A percentile compares a stretch with the other conserved stretches of the same genome.
These are phyloP conservation scores for Ustilago cynodontis DNA, from an alignment of 1,284 basidiomycete species.

Conservation along the genomic window DNA sequence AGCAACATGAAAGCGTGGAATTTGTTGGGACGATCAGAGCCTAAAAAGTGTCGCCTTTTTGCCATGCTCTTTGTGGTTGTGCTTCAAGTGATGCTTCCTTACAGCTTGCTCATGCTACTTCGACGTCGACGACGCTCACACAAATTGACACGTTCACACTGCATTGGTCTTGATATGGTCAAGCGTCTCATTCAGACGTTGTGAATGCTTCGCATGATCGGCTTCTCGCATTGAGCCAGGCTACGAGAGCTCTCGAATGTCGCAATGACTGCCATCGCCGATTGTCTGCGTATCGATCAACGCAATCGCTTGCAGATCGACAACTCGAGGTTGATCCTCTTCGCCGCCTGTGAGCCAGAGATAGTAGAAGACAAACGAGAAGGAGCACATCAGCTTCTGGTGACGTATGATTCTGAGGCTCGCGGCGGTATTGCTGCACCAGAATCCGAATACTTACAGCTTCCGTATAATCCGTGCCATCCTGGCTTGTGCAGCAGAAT, in stretches of 20 bases:
- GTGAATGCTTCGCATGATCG: neutral
- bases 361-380: neutral
- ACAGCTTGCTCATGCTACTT: neutral
- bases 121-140: neutral
- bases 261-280: neutral
- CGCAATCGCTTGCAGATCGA: constrained; percentile 32
- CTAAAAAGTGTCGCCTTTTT: neutral
- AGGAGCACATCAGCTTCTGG: neutral
- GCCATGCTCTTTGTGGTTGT: neutral
- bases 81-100: neutral
- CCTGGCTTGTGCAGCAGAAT: constrained; percentile 25
- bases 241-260: neutral
- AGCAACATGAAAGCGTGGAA: constrained; percentile 4
- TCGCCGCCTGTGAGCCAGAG: constrained; percentile 12
- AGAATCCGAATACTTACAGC: neutral
- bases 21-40: constrained; percentile 6
- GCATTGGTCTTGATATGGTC: neutral
- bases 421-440: neutral
- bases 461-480: constrained; percentile 20
- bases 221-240: neutral
- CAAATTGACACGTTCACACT: neutral
- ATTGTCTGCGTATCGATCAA: neutral
- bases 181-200: neutral
- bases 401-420: neutral
- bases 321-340: constrained; percentile 32